These are phyloP conservation scores for Pinus tabuliformis DNA, from an alignment of 75 land plant genomes.

Conservation along the genomic window DNA sequence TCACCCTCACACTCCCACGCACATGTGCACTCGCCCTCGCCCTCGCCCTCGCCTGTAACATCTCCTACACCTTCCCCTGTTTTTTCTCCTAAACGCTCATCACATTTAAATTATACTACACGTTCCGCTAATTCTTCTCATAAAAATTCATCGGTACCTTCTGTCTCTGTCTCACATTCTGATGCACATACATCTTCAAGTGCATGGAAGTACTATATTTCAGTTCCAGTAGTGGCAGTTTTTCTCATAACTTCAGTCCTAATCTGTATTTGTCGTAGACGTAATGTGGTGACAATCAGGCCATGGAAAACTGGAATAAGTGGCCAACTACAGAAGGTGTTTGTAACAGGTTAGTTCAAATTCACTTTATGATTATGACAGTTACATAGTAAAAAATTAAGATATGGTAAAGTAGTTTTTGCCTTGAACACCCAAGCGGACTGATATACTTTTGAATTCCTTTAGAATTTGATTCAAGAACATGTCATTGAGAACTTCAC, in stretches of 20 bases:
- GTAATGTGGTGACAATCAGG: conserved; percentile 42
- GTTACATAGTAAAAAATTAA: background rate
- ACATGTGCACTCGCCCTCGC: background rate
- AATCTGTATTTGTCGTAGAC: conserved; percentile 19
- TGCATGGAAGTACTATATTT: background rate
- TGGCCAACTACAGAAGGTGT: conserved; percentile 74
- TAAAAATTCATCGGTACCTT: conserved; percentile 1
- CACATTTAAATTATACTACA: conserved; percentile 5
- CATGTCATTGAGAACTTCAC: background rate
- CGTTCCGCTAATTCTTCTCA: conserved; percentile 21
- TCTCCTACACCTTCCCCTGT: background rate
- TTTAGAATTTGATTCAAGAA: background rate
- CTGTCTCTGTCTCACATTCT: background rate
- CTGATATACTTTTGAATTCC: background rate
- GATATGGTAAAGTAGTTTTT: background rate
- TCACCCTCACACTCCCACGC: background rate
- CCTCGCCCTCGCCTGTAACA: background rate
- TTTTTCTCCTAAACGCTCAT: background rate
- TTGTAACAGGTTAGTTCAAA: conserved; percentile 51
- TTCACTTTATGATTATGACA: conserved; percentile 4
- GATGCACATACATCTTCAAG: background rate
- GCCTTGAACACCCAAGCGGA: background rate
- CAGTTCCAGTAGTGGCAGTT: conserved; percentile 18
- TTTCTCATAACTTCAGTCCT: conserved; percentile 12
- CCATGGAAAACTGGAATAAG: conserved; percentile 79